phyloP scores from a whole-genome alignment of 768 basidiomycete species.

The Pholiota conissans region DNA sequence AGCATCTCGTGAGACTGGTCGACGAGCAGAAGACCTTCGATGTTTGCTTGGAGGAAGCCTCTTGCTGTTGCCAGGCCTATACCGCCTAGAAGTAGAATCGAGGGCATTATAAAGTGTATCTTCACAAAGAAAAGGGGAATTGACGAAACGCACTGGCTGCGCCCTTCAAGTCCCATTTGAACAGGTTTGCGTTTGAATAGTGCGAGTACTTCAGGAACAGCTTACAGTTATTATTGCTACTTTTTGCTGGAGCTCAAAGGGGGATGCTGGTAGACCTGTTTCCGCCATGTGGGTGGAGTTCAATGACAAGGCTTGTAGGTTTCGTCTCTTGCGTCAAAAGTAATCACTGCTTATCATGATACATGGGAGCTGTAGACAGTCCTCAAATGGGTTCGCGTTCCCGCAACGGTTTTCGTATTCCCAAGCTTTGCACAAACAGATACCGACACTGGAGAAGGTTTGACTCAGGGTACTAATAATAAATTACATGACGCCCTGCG shows the following conservation, averaged over 20 bases:
- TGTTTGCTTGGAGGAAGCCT: background rate
- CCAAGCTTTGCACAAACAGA: background rate
- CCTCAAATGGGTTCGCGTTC: background rate
- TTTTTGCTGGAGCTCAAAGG: background rate
- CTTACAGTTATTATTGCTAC: background rate
- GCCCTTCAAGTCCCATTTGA: too few relatives aligned
- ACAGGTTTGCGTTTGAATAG: too few relatives aligned
- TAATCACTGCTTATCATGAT: background rate
- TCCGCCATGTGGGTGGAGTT: background rate
- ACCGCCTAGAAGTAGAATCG: background rate
- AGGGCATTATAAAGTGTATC: background rate
- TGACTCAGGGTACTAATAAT: too few relatives aligned
- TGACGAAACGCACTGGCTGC: background rate
- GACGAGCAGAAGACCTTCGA: conserved; percentile 4
- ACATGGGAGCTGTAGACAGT: background rate
- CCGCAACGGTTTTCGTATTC: background rate
- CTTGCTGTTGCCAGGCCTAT: conserved; percentile 1
- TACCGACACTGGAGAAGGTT: too few relatives aligned
- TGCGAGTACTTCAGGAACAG: too few relatives aligned
- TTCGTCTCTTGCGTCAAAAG: background rate
- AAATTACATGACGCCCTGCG: too few relatives aligned
- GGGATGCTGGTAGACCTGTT: background rate
- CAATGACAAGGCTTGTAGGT: background rate
- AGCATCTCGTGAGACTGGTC: background rate
- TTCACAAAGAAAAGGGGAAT: too few relatives aligned